A percentile compares a stretch with the other conserved stretches of the same genome.
phyloP scores from a whole-genome alignment of 768 basidiomycete genomes.

The Psilocybe sp. region DNA sequence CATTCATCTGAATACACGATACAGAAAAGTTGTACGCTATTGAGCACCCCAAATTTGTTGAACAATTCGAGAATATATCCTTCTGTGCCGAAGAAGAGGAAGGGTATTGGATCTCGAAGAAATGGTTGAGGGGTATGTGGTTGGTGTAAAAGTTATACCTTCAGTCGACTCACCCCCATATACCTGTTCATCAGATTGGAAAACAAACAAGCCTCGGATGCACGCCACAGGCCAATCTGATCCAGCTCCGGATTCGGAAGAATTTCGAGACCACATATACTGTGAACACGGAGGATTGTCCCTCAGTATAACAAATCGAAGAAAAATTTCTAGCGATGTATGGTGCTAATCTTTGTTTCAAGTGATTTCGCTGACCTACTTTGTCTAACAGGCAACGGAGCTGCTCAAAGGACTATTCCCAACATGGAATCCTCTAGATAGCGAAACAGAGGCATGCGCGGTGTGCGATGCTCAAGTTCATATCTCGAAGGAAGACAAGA shows the following conservation, averaged over 20 bases:
- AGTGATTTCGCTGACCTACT: background rate
- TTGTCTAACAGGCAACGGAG: conserved; percentile 44
- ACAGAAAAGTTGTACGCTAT: conserved; percentile 68
- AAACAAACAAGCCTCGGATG: conserved; percentile 70
- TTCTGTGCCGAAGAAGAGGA: conserved; percentile 37
- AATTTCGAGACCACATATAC: conserved; percentile 55
- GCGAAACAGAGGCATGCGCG: conserved; percentile 51
- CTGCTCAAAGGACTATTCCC: conserved; percentile 62
- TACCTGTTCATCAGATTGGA: conserved; percentile 59
- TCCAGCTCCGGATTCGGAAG: conserved; percentile 61
- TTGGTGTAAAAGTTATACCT: conserved; percentile 1
- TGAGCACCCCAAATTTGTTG: conserved; percentile 62
- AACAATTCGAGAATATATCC: conserved; percentile 53
- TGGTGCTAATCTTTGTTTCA: conserved; percentile 7
- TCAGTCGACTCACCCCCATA: conserved; percentile 2
- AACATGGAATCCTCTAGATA: conserved; percentile 56
- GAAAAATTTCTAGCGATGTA: conserved; percentile 62
- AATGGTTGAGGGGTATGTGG: conserved; percentile 69
- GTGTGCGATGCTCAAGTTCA: conserved; percentile 60
- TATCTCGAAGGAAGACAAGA: conserved; percentile 58
- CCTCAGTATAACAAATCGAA: conserved; percentile 51
- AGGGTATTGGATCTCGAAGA: conserved; percentile 74
- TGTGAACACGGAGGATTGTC: conserved; percentile 73
- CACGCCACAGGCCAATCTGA: conserved; percentile 57
- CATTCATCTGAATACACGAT: background rate